These are phyloP conservation scores for Aspergillus luchuensis DNA, from an alignment of 2,329 filamentous ascomycete species.

Conservation along the genomic window DNA sequence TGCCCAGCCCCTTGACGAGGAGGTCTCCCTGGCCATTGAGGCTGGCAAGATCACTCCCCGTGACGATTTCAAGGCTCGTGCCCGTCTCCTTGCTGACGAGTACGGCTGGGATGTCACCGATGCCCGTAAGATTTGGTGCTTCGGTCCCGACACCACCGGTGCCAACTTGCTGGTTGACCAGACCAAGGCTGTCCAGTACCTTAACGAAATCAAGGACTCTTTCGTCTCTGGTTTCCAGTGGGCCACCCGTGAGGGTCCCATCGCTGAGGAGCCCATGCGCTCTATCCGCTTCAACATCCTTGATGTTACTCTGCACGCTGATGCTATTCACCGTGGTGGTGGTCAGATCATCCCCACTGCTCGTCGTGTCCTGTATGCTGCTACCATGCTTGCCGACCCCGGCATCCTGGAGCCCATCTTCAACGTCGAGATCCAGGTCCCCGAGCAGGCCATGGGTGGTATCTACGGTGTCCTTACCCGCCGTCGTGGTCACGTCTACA, in stretches of 20 bases:
- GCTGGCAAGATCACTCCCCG: conserved; percentile 85
- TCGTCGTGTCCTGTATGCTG: conserved; percentile 95
- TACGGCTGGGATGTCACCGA: conserved; percentile 99
- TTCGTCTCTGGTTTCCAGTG: conserved; percentile 99
- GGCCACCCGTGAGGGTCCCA: conserved; percentile 95
- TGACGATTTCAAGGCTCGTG: conserved; percentile 99
- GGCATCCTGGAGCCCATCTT: conserved; percentile 95
- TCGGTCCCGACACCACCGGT: conserved; percentile 95
- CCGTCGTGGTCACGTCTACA: conserved; percentile 98
- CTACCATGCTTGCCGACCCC: conserved; percentile 86
- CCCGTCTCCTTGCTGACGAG: conserved; percentile 93
- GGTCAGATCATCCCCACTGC: conserved; percentile 98
- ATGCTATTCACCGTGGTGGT: conserved; percentile 99
- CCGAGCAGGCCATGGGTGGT: conserved; percentile 98
- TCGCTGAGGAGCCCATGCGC: conserved; percentile 98
- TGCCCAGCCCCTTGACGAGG: conserved; percentile 88
- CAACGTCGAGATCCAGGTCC: conserved; percentile 98
- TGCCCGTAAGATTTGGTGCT: conserved; percentile 99
- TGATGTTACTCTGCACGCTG: conserved; percentile 98
- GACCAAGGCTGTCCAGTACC: conserved; percentile 99
- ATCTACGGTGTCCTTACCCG: conserved; percentile 99
- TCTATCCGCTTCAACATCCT: conserved; percentile 97
- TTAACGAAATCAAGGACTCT: conserved; percentile 99
- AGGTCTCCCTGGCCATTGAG: conserved; percentile 89
- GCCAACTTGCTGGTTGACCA: conserved; percentile 99